phyloP scores from a whole-genome alignment of 2,329 filamentous ascomycete genomes.

The Neofusicoccum parvum region DNA sequence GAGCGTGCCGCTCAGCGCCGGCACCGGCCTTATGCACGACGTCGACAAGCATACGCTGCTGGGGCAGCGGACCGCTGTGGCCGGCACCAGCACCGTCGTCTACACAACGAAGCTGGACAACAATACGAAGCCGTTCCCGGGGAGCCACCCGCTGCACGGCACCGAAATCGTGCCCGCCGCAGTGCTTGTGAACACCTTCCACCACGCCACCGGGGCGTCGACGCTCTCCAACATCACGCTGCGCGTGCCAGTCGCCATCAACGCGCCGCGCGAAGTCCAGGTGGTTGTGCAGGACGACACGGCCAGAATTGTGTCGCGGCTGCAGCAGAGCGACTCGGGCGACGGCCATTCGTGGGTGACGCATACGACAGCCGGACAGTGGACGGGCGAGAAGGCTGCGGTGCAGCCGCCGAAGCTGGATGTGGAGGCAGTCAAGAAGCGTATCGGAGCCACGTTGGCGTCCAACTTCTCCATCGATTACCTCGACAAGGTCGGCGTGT shows the following conservation, averaged over 20 bases:
- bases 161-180: slow-evolving; percentile 50
- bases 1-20: neutral
- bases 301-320: slow-evolving; percentile 39
- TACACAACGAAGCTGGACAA: slow-evolving; percentile 39
- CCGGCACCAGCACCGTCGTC: slow-evolving; percentile 29
- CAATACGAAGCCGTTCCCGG: slow-evolving; percentile 45
- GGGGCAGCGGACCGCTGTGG: slow-evolving; percentile 33
- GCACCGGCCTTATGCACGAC: slow-evolving; percentile 30
- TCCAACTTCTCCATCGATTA: slow-evolving; percentile 44
- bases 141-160: slow-evolving; percentile 44
- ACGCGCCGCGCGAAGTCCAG: slow-evolving; percentile 41
- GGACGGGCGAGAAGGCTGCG: no score
- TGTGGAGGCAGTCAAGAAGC: slow-evolving; percentile 29
- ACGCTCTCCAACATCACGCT: slow-evolving; percentile 38
- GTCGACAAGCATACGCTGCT: slow-evolving; percentile 40
- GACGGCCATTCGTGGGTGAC: slow-evolving; percentile 35
- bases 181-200: slow-evolving; percentile 45
- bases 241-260: slow-evolving; percentile 41
- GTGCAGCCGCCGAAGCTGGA: slow-evolving; percentile 27
- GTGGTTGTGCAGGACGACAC: slow-evolving; percentile 36
- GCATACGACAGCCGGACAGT: slow-evolving; percentile 29
- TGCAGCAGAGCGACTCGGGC: slow-evolving; percentile 23
- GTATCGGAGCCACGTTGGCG: slow-evolving; percentile 30
- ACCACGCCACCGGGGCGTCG: slow-evolving; percentile 34
- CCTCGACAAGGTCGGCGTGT: slow-evolving; percentile 43